Evolutionary conservation across 1,284 basidiomycete genomes (phyloP), one percentile per base, ranked within the genome.

Genomic region (Papiliotrema terrestris): DNA sequence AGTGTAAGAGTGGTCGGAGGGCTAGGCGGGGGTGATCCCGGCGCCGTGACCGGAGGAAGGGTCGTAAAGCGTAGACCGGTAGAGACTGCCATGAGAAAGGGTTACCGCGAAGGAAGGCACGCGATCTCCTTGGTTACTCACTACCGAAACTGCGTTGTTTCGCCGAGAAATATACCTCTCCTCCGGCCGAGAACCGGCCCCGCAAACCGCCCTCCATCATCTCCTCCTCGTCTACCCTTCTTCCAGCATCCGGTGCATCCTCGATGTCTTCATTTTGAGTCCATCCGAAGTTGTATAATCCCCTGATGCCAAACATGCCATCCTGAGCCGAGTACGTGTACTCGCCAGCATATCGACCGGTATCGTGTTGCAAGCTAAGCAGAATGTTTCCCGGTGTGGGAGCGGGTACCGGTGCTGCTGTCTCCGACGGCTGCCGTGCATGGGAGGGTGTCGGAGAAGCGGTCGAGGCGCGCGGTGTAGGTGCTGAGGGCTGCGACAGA

Each of bases 261-360:
- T 61, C 42, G 78, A 76, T 20, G 78, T 13, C 45, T 36, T 47
- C 53, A 49, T 56, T 58, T 19, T 54, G 59, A 19, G 57, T 53
- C 72, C 72, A 69, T 3, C 90, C 92, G 78, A 98, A 97, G 72
- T 98, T 96, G 72, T 94, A 91, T 56, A 98, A 80, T n/a, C 91
- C 83, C 8, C 90, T 83, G 20, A 91, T 75, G 8, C 95, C 95
- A 81, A 88, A 89, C 86, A 98, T 92, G 13, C 80, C 87, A 69
- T 98, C 94, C 64, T 94, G 89, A 0, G 91, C 88, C 59, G 91
- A 94, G 81, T 90, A 98, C 14, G 88, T 90, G 69, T 96, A 98
- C 74, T 98, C 95, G 2, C 89, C 88, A 60, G 89, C 91, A 85
- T 90, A 95, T 61, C 87, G 84, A 0, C 94, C 94, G 1, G 90